Percentiles rank a stretch among this genome's conserved stretches.
Conservation (phyloP, 345 rosid genomes). For the Populus ilicifolia region DNA sequence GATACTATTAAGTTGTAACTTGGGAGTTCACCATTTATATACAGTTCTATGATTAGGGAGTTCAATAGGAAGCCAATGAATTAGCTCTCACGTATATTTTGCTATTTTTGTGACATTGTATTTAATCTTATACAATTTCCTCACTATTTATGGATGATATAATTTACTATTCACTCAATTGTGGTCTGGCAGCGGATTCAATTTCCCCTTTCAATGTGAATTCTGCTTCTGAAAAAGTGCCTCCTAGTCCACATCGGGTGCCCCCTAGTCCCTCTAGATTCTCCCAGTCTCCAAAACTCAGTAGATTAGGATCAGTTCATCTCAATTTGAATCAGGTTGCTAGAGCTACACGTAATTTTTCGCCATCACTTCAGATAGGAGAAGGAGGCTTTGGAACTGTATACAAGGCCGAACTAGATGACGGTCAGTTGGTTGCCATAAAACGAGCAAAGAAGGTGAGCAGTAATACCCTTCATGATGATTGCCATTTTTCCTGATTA, state of each 20-base stretch:
- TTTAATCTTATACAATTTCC: background rate
- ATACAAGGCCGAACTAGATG: constrained; percentile 67
- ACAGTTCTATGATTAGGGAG: constrained; percentile 1
- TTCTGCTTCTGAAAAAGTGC: constrained; percentile 56
- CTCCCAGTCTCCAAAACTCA: constrained; percentile 67
- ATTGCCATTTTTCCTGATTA: background rate
- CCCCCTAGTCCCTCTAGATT: constrained; percentile 87
- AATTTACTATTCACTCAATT: constrained; percentile 9
- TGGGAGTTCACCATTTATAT: background rate
- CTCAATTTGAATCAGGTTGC: constrained; percentile 51
- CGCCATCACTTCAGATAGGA: constrained; percentile 59
- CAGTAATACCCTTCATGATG: constrained; percentile 9
- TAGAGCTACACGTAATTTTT: constrained; percentile 71
- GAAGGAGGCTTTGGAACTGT: constrained; percentile 94
- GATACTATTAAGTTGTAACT: background rate
- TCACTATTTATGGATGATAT: background rate
- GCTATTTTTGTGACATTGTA: background rate
- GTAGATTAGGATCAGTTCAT: constrained; percentile 59
- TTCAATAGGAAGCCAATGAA: background rate
- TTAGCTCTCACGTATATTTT: background rate
- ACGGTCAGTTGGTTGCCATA: constrained; percentile 76
- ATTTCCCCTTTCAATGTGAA: constrained; percentile 46
- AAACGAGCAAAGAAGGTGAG: constrained; percentile 94
- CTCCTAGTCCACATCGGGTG: constrained; percentile 66
- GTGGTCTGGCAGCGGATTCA: constrained; percentile 52